Conservation (phyloP, 164 flowering plant genomes). For the Vitis labrusca region DNA sequence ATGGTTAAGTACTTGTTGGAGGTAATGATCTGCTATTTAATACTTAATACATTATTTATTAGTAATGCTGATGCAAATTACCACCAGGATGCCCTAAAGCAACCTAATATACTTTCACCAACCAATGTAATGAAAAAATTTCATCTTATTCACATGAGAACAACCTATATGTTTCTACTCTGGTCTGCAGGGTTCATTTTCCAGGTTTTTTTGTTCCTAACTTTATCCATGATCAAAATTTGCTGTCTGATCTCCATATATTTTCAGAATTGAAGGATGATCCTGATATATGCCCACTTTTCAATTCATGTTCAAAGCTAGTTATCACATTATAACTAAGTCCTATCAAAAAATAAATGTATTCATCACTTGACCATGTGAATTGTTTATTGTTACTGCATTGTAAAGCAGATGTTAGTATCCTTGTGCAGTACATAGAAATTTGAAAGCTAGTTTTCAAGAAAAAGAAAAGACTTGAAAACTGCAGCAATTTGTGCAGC, state of each 20-base stretch:
- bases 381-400: not conserved
- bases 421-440: not conserved
- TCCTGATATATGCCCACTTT: not conserved
- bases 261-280: not conserved
- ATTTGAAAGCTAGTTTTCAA: not conserved
- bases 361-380: not conserved
- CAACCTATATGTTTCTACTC: not conserved
- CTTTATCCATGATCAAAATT: no score
- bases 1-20: conserved; percentile 8
- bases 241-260: not conserved
- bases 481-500: not conserved
- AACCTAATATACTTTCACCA: not conserved
- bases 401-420: not conserved
- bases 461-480: no score
- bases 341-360: not conserved
- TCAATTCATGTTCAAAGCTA: not conserved
- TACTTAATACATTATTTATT: not conserved
- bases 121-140: not conserved
- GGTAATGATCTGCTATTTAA: conserved; percentile 5
- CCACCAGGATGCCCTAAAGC: not conserved
- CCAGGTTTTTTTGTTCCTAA: no score
- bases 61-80: not conserved
- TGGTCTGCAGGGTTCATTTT: not conserved
- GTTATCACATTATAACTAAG: not conserved
- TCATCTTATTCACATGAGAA: not conserved